A percentile compares a stretch with the other conserved stretches of the same genome.
phyloP scores from a whole-genome alignment of 148 eudicot genomes.

The Simmondsia chinensis region DNA sequence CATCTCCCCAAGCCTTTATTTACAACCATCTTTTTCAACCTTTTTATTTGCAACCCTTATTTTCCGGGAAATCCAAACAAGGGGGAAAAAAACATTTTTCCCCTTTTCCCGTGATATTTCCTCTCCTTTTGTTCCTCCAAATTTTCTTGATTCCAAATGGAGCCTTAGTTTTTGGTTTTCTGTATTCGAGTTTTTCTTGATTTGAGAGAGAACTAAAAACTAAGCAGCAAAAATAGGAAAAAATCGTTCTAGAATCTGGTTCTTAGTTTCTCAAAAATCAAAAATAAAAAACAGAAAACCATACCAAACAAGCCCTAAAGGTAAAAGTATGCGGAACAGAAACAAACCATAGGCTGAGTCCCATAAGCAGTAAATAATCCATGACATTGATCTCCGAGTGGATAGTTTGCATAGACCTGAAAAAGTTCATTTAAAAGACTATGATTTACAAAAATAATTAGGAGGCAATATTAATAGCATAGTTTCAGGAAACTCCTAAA shows the following conservation, averaged over 20 bases:
- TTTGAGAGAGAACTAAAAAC: not conserved
- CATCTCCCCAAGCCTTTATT: too few relatives aligned
- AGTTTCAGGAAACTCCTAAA: too few relatives aligned
- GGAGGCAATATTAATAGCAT: too few relatives aligned
- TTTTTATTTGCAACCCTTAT: too few relatives aligned
- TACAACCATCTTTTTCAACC: too few relatives aligned
- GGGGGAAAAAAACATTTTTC: too few relatives aligned
- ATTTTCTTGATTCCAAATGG: not conserved
- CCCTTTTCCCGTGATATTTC: too few relatives aligned
- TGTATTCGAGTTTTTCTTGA: not conserved
- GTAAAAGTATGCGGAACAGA: slow-evolving; percentile 1
- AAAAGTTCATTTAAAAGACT: not conserved
- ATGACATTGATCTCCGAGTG: slow-evolving; percentile 39
- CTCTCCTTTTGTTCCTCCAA: not conserved
- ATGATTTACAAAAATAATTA: too few relatives aligned
- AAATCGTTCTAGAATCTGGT: too few relatives aligned
- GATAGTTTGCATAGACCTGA: slow-evolving; percentile 50
- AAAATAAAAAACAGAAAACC: not conserved
- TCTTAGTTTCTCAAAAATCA: too few relatives aligned
- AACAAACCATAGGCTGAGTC: slow-evolving; percentile 47
- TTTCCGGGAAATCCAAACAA: too few relatives aligned
- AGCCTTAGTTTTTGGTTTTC: not conserved
- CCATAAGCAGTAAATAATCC: slow-evolving; percentile 49
- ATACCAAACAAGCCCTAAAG: not conserved
- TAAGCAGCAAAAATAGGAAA: not conserved